Base-by-base conservation (phyloP, 805 yeast species). In the Geotrichum ghanense region DNA sequence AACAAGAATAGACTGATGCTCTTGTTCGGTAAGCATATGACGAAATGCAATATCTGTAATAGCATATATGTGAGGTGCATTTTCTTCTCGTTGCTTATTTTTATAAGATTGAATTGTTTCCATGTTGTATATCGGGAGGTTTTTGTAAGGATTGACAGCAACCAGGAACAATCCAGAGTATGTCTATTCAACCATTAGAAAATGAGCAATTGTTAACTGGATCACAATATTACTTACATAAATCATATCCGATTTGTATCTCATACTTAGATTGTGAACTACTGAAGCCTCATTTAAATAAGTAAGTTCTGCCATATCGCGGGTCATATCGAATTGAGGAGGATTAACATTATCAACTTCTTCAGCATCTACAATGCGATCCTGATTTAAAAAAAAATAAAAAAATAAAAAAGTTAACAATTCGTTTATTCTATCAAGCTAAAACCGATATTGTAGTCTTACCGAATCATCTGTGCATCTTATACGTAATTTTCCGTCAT, bases 221-320 rank as follows among this genome's bases (percentile, higher is more conserved):
- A n/a, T n/a, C n/a, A n/a, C n/a, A n/a, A n/a, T 19, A 27, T 10
- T 20, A 48, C 59, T 45, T 46, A 56, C 60, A 45, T 60, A 60
- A 45, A 92, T 89, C 57, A 75, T 59, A 60, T 87, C 94, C 51
- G 80, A 81, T 49, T 68, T 62, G 64, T 89, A 92, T 56, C 99
- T 74, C 45, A 79, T 67, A 53, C 78, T 75, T 51, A 92, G 64
- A 61, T 92, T 92, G 65, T 87, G 74, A 7, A 92, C 75, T 14
- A 92, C 97, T 0, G 95, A 83, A 0, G 98, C 95, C 60, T 92
- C 99, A 62, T 90, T 92, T 51, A 92, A 70, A 63, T 81, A 87
- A 0, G 99, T 92, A 52, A 92, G 71, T 55, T 89, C 95, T 0
- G 97, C 97, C 89, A 92, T 86, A 58, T 92, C 96, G 54, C 83